Percentiles rank a stretch among this genome's conserved stretches.
Conservation (phyloP, 768 basidiomycete species). For the Tylopilus intermedius region DNA sequence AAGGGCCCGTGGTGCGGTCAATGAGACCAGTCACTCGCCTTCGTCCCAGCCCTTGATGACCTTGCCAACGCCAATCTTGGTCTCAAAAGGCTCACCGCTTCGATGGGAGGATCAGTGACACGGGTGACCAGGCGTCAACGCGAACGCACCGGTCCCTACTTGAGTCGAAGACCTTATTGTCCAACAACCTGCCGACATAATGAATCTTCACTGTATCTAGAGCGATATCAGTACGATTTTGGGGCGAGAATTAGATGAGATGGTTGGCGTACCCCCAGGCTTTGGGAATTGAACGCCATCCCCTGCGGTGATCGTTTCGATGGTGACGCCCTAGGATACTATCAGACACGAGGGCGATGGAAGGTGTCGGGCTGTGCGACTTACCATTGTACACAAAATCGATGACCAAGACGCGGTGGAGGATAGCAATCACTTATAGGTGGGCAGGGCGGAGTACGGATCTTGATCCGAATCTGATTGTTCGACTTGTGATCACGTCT, state of each 20-base stretch:
- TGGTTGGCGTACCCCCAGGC: slow-evolving; percentile 54
- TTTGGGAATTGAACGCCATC: slow-evolving; percentile 64
- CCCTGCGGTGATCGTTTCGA: slow-evolving; percentile 55
- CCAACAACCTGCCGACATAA: slow-evolving; percentile 66
- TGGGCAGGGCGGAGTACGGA: slow-evolving; percentile 58
- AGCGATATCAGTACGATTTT: slow-evolving; percentile 24
- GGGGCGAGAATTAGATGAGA: neutral
- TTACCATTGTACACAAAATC: slow-evolving; percentile 31
- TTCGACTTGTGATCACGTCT: slow-evolving; percentile 15
- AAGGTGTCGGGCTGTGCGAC: slow-evolving; percentile 6
- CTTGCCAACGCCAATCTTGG: slow-evolving; percentile 70
- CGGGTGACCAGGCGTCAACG: neutral
- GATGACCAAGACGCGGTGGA: slow-evolving; percentile 26
- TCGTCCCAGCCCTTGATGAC: slow-evolving; percentile 93
- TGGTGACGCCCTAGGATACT: slow-evolving; percentile 57
- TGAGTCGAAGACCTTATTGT: slow-evolving; percentile 71
- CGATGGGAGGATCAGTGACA: slow-evolving; percentile 4
- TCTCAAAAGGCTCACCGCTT: slow-evolving; percentile 59
- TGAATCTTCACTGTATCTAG: slow-evolving; percentile 71
- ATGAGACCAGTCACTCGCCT: slow-evolving; percentile 41
- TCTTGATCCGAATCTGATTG: slow-evolving; percentile 63
- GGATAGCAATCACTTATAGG: slow-evolving; percentile 36
- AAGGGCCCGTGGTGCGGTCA: neutral
- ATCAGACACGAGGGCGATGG: neutral
- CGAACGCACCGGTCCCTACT: slow-evolving; percentile 61